Base-by-base conservation (phyloP, 352 stramenopile genomes). In the Peronospora destructor region DNA sequence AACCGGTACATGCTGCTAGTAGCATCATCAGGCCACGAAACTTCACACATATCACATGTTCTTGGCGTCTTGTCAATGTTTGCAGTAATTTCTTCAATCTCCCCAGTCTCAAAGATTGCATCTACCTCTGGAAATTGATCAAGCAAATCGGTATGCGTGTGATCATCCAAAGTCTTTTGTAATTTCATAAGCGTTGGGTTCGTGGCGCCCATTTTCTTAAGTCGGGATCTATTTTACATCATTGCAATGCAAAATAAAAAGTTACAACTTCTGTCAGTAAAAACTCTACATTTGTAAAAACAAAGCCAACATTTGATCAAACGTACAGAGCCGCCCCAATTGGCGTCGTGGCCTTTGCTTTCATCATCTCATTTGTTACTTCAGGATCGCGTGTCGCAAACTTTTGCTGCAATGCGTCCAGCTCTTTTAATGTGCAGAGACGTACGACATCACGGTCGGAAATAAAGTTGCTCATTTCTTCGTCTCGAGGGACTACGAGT, bases 1-100 rank as follows among this genome's bases (percentile, higher is more conserved):
- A 82, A 65, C 9, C 63, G 63, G 37, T 71, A 78, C 80, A 91
- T 87, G 29, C 50, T 73, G 0, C 60, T 56, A 0, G 62, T 64
- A 1, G 61, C 70, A 25, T 85, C 77, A 21, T 89, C 80, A 6
- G 80, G 80, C 80, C 80, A 91, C 7, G 80, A 91, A 2, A 91
- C 80, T 30, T 89, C 80, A 23, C 80, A 91, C 61, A 89, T 77
- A 44, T 91, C 80, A 50, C 80, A 91, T 36, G 75, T 76, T 47
- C 23, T 61, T 4, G 52, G 60, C 9, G 26, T 29, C 9, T 47
- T 50, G 28, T 25, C 28, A n/a, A 12, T 48, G 21, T 51, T 50
- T 42, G 36, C 49, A 3, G 57, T 59, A 3, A 87, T 64, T n/a
- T 85, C 74, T 41, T 77, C 63, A 0, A 83, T 60, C 11, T 80